Conservation (phyloP, 176 grass and related monocot genomes). For the Themeda triandra region DNA sequence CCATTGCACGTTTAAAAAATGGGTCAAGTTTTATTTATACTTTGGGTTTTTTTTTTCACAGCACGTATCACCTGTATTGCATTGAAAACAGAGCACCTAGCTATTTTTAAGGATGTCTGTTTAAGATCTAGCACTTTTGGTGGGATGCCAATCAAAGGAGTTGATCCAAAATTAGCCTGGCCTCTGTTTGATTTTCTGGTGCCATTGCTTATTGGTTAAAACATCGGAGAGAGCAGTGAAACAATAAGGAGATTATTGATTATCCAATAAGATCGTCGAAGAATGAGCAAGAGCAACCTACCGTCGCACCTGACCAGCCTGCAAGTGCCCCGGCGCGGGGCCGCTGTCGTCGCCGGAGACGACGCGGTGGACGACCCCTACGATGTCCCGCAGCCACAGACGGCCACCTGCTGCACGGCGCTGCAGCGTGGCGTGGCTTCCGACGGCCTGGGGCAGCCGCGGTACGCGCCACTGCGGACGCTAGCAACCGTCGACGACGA, state of each 20-base stretch:
- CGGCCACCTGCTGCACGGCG: conserved; percentile 49
- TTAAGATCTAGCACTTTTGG: background rate
- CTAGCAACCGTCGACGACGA: background rate
- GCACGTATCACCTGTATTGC: background rate
- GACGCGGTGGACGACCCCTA: background rate
- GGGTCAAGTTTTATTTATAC: background rate
- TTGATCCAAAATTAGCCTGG: background rate
- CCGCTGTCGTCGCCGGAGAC: background rate
- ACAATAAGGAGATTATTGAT: background rate
- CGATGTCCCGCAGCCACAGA: conserved; percentile 28
- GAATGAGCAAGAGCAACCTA: conserved; percentile 52
- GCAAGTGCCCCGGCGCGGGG: background rate
- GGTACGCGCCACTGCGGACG: conserved; percentile 36
- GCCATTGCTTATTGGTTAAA: background rate
- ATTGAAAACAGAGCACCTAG: background rate
- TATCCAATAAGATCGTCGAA: background rate
- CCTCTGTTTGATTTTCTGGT: background rate
- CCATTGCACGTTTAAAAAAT: background rate
- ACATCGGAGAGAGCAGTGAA: background rate
- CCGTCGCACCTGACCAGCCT: conserved; percentile 45
- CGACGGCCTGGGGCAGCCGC: conserved; percentile 13
- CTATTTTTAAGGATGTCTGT: background rate
- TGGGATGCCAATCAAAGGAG: background rate
- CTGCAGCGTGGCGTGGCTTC: conserved; percentile 35
- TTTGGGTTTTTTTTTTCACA: background rate